Base-by-base conservation (phyloP, 2,329 filamentous ascomycete species). In the Scortechinia acanthostroma region DNA sequence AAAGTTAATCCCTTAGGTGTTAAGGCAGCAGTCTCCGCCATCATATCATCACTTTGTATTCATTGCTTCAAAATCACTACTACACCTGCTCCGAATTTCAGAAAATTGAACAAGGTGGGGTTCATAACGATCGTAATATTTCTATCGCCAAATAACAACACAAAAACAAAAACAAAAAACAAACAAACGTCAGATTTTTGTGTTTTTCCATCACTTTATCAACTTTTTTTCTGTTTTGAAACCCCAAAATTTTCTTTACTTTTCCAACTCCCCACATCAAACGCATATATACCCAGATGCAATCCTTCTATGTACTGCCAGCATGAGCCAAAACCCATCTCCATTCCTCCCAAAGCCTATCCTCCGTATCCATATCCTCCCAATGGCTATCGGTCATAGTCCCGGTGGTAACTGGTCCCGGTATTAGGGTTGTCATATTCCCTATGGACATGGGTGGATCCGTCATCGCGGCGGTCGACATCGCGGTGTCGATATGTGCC, bases 21-120 rank as follows among this genome's bases (percentile, higher is more conserved):
- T 49, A 58, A 56, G 46, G 63, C 61, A 54, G 65, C 61, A 52
- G 62, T 57, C 42, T 56, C 56, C 45, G 62, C 57, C 46, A 66
- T 62, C n/a, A 30, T 30, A 30, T 30, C 25, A 30, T 30, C 25
- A 30, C n/a, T 10, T 30, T n/a, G n/a, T 30, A 30, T n/a, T n/a
- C n/a, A n/a, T n/a, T n/a, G n/a, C n/a, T n/a, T n/a, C n/a, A n/a
- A n/a, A n/a, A n/a, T n/a, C n/a, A n/a, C n/a, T n/a, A n/a, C n/a
- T n/a, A n/a, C n/a, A n/a, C n/a, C n/a, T n/a, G n/a, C n/a, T n/a
- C n/a, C n/a, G n/a, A n/a, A n/a, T n/a, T n/a, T n/a, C n/a, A n/a
- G n/a, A 30, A 30, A 10, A 30, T 30, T 10, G 25, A 30, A 10
- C 10, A 10, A 30, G n/a, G n/a, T 30, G 25, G 25, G 25, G n/a